These are phyloP conservation scores for Colletotrichum musicola DNA, from an alignment of 2,329 filamentous ascomycete species.

Conservation along the genomic window DNA sequence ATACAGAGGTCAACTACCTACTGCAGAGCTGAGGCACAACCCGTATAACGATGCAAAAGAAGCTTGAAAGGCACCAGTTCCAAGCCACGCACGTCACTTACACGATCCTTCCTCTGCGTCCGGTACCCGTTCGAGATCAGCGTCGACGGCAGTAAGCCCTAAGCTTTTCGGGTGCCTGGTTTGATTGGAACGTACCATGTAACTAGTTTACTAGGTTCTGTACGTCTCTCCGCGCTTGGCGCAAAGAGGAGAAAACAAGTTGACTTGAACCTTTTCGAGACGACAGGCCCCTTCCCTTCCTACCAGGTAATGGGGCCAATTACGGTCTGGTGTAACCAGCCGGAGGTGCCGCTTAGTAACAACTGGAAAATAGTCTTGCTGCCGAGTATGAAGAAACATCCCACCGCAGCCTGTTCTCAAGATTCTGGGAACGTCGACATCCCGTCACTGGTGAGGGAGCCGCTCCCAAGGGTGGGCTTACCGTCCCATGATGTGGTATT, in stretches of 20 bases:
- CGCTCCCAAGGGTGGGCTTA: background rate
- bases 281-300: background rate
- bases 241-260: constrained; percentile 9
- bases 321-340: background rate
- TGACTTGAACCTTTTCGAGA: background rate
- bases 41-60: background rate
- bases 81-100: constrained; percentile 18
- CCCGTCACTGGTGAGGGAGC: background rate
- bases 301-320: background rate
- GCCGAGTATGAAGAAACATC: background rate
- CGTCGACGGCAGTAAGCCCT: background rate
- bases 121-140: background rate
- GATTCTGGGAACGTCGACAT: background rate
- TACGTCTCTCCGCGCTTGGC: too few relatives aligned
- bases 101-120: background rate
- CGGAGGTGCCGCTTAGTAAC: too few relatives aligned
- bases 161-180: background rate
- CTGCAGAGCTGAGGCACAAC: too few relatives aligned
- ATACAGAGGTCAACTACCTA: too few relatives aligned
- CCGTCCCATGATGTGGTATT: too few relatives aligned
- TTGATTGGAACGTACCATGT: background rate
- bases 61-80: too few relatives aligned
- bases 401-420: background rate
- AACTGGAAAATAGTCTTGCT: too few relatives aligned
- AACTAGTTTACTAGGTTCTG: too few relatives aligned